A percentile compares a stretch with the other conserved stretches of the same genome.
These are phyloP conservation scores for Nothomitra cinnamomea DNA, from an alignment of 2,329 filamentous ascomycete species.

Conservation along the genomic window DNA sequence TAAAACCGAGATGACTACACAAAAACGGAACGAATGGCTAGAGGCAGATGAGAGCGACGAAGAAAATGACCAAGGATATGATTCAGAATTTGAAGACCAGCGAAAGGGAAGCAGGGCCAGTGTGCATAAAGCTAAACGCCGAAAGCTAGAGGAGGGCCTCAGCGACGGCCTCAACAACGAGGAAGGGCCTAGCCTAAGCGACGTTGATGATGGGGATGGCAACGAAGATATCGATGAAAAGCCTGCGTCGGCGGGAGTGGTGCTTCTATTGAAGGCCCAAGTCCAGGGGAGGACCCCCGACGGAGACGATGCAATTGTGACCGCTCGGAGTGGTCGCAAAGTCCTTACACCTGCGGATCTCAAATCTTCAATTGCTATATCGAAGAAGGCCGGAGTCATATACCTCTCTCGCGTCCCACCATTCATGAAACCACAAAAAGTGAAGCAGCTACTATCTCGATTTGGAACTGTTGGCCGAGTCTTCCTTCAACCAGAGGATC, in stretches of 20 bases:
- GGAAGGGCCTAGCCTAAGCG: slow-evolving; percentile 6
- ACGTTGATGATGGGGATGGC: slow-evolving; percentile 8
- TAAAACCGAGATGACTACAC: slow-evolving; percentile 37
- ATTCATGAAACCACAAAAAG: slow-evolving; percentile 71
- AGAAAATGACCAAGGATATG: slow-evolving; percentile 35
- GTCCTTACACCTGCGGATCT: slow-evolving; percentile 48
- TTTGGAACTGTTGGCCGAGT: slow-evolving; percentile 63
- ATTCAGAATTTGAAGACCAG: slow-evolving; percentile 50
- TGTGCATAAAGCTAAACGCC: slow-evolving; percentile 11
- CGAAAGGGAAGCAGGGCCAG: slow-evolving; percentile 41
- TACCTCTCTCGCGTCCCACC: slow-evolving; percentile 74
- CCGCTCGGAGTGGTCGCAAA: background rate
- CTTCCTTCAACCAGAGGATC: slow-evolving; percentile 64
- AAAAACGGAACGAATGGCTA: slow-evolving; percentile 58
- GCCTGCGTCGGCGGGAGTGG: slow-evolving; percentile 10
- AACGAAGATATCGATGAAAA: slow-evolving; percentile 7
- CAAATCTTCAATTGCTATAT: slow-evolving; percentile 43
- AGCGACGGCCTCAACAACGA: slow-evolving; percentile 5
- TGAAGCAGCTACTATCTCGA: slow-evolving; percentile 56
- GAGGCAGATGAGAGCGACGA: slow-evolving; percentile 28
- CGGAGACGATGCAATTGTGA: background rate
- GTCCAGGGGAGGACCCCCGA: slow-evolving; percentile 8
- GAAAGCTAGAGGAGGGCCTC: slow-evolving; percentile 48
- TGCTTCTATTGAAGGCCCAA: slow-evolving; percentile 10
- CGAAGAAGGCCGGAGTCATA: slow-evolving; percentile 60